Percentiles rank a stretch among this genome's conserved stretches.
Conservation (phyloP, 2,329 filamentous ascomycete genomes). For the Apiospora malaysiana region DNA sequence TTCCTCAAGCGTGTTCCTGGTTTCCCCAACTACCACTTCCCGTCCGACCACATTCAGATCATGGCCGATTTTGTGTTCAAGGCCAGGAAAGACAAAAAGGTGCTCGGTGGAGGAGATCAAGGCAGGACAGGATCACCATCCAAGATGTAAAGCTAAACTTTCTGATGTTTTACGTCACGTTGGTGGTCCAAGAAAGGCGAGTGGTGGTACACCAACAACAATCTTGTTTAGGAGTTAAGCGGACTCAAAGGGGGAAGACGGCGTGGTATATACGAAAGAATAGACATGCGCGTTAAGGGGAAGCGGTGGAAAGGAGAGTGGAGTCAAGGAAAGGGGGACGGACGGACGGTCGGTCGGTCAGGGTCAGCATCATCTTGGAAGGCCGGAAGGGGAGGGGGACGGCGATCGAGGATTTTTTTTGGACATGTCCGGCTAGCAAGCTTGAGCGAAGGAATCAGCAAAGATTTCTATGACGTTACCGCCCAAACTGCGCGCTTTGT, state of each 20-base stretch:
- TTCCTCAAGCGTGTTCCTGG: slow-evolving; percentile 88
- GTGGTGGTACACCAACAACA: neutral
- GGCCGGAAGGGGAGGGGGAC: slow-evolving; percentile 1
- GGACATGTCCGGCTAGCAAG: slow-evolving; percentile 20
- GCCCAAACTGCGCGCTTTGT: slow-evolving; percentile 9
- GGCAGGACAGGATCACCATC: slow-evolving; percentile 23
- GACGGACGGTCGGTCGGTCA: neutral
- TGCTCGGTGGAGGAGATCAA: slow-evolving; percentile 32
- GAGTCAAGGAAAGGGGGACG: slow-evolving; percentile 5
- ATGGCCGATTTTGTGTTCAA: slow-evolving; percentile 91
- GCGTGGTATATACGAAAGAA: slow-evolving; percentile 15
- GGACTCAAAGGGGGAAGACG: neutral
- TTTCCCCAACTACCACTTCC: slow-evolving; percentile 94
- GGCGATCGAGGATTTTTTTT: slow-evolving; percentile 12
- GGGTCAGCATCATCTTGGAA: slow-evolving; percentile 16
- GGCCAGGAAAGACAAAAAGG: slow-evolving; percentile 80
- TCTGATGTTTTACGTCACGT: neutral
- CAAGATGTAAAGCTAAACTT: neutral
- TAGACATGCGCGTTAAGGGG: neutral
- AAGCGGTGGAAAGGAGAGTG: neutral
- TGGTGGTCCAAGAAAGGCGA: neutral
- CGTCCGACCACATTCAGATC: slow-evolving; percentile 88
- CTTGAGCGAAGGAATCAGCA: slow-evolving; percentile 19
- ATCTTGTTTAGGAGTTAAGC: slow-evolving; percentile 1
- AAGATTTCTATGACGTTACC: slow-evolving; percentile 19